Conservation (phyloP, 2,329 filamentous ascomycete genomes). For the Coniosporium tulheliwenetii region DNA sequence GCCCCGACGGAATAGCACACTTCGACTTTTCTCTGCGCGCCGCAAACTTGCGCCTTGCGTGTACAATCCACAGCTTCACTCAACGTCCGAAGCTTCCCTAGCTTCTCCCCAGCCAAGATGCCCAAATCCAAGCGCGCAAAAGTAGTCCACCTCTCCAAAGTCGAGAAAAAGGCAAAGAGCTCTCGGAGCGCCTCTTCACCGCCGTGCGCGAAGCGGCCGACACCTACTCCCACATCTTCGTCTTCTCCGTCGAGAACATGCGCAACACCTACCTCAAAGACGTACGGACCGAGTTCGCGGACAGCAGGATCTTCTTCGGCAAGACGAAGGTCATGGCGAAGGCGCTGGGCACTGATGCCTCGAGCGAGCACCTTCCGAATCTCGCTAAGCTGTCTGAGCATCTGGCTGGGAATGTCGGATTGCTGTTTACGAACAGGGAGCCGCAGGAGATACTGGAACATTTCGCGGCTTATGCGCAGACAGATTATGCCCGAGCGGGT, state of each 20-base stretch:
- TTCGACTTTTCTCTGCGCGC: too few relatives aligned
- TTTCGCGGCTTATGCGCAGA: slow-evolving; percentile 56
- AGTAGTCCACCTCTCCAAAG: slow-evolving; percentile 79
- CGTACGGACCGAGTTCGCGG: slow-evolving; percentile 67
- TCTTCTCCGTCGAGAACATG: slow-evolving; percentile 93
- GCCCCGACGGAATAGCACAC: too few relatives aligned
- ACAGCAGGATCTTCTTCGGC: slow-evolving; percentile 93
- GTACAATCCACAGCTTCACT: too few relatives aligned
- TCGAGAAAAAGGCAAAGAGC: slow-evolving; percentile 88
- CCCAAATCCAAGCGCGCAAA: slow-evolving; percentile 91
- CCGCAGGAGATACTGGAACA: slow-evolving; percentile 52
- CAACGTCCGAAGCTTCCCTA: not conserved
- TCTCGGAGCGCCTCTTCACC: slow-evolving; percentile 72
- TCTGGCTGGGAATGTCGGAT: slow-evolving; percentile 69
- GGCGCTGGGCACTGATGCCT: slow-evolving; percentile 65
- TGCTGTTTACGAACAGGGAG: slow-evolving; percentile 74
- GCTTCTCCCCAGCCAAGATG: slow-evolving; percentile 39
- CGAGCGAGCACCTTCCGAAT: slow-evolving; percentile 68
- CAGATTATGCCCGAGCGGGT: slow-evolving; percentile 86
- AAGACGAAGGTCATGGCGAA: slow-evolving; percentile 99
- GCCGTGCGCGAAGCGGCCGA: slow-evolving; percentile 76
- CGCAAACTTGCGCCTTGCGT: too few relatives aligned
- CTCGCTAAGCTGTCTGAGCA: slow-evolving; percentile 53
- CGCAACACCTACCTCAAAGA: slow-evolving; percentile 92
- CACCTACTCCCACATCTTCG: slow-evolving; percentile 79